These are phyloP conservation scores for Umbilicaria muhlenbergii DNA, from an alignment of 495 filamentous ascomycete genomes.

Conservation along the genomic window DNA sequence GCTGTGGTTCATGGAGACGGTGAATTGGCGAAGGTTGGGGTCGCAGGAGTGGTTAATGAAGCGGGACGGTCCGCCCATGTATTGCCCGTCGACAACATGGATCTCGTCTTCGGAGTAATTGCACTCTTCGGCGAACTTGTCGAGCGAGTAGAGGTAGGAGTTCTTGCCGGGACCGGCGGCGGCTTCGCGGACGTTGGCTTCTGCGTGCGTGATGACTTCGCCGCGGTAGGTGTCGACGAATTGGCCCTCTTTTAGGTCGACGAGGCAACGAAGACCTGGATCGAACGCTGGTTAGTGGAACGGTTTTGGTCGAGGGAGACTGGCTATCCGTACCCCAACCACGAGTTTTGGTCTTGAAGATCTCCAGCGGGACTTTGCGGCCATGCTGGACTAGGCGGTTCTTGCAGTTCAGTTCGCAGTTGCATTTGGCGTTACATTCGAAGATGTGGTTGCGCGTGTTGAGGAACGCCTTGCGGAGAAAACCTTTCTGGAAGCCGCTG, in stretches of 20 bases:
- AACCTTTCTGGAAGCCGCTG: slow-evolving; percentile 1
- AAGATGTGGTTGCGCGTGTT: slow-evolving; percentile 36
- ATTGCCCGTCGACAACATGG: slow-evolving; percentile 44
- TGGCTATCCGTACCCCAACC: slow-evolving; percentile 54
- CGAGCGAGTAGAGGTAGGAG: slow-evolving; percentile 68
- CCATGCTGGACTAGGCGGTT: slow-evolving; percentile 74
- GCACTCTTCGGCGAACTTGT: slow-evolving; percentile 49
- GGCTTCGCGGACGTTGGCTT: slow-evolving; percentile 49
- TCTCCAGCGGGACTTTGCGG: slow-evolving; percentile 55
- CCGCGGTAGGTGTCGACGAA: slow-evolving; percentile 85
- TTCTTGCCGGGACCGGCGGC: slow-evolving; percentile 22
- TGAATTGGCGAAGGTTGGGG: slow-evolving; percentile 65
- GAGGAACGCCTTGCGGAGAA: slow-evolving; percentile 7
- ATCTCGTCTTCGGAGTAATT: slow-evolving; percentile 11
- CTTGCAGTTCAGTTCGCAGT: slow-evolving; percentile 49
- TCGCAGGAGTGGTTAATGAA: slow-evolving; percentile 59
- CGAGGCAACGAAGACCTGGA: slow-evolving; percentile 50
- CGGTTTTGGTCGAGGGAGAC: background rate
- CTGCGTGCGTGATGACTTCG: slow-evolving; percentile 61
- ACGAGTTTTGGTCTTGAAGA: slow-evolving; percentile 62
- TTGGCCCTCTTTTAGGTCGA: slow-evolving; percentile 56
- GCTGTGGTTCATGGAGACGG: slow-evolving; percentile 61
- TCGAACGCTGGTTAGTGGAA: background rate
- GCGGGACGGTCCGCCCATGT: slow-evolving; percentile 38
- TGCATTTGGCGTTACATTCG: slow-evolving; percentile 67